phyloP scores from a whole-genome alignment of 768 basidiomycete genomes.

The Calocybe indica region DNA sequence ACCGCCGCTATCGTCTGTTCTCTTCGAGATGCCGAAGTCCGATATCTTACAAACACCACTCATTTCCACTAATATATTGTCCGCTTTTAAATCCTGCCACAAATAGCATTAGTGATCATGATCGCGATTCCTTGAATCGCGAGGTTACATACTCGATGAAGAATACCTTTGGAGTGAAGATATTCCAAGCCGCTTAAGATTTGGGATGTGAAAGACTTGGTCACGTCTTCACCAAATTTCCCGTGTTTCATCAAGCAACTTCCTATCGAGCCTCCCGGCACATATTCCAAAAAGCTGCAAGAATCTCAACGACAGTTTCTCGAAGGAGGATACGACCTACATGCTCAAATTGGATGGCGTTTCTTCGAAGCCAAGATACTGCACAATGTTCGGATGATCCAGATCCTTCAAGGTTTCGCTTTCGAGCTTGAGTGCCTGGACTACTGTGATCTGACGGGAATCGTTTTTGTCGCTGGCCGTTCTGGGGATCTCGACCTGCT shows the following conservation, averaged over 20 bases:
- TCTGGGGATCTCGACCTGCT: constrained; percentile 94
- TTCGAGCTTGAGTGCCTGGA: constrained; percentile 91
- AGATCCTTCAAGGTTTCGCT: constrained; percentile 95
- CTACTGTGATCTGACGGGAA: constrained; percentile 73
- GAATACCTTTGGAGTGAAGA: constrained; percentile 84
- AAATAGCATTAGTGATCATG: constrained; percentile 3
- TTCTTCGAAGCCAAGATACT: constrained; percentile 94
- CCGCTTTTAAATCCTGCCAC: constrained; percentile 87
- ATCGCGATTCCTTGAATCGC: not conserved
- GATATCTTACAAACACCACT: constrained; percentile 94
- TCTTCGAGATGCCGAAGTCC: constrained; percentile 98
- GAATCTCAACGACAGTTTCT: not conserved
- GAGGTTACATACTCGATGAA: constrained; percentile 70
- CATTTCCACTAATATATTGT: constrained; percentile 95
- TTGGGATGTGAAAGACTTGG: constrained; percentile 88
- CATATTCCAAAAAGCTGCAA: constrained; percentile 92
- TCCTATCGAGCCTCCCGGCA: constrained; percentile 94
- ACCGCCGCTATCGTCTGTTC: constrained; percentile 78
- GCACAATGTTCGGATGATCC: constrained; percentile 96
- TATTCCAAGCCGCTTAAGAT: constrained; percentile 91
- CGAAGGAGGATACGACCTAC: constrained; percentile 40
- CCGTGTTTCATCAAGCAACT: constrained; percentile 87
- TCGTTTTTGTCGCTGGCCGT: constrained; percentile 91
- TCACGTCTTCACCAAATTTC: constrained; percentile 87
- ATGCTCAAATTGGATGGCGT: constrained; percentile 86